Evolutionary conservation across 177 flowering plant species (phyloP), one percentile per base, ranked within the genome.

Genomic region (Vitis hybrid): DNA sequence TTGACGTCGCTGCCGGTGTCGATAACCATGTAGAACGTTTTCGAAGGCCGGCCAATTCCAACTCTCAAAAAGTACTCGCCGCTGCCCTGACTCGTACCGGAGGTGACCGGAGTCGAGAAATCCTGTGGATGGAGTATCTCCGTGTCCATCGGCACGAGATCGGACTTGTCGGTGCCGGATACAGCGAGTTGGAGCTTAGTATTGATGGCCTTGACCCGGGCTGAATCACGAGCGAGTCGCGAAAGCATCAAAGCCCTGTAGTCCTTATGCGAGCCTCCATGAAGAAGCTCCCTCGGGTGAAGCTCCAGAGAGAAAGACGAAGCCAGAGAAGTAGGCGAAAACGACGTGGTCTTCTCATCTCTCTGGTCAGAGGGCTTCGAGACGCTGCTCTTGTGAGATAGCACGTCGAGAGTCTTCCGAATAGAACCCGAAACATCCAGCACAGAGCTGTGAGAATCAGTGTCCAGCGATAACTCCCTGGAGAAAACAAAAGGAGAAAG

Each of bases 1-100:
- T 78, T 84, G 22, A 90, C 61, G 62, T 86, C 96, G 56, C 89
- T 85, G 1, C 93, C 96, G 5, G 96, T 90, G 64, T 90, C 96
- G 39, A 90, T 75, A 8, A 84, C 88, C 87, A 90, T 80, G 73
- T 75, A 87, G 15, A 73, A 67, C 21, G 69, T 59, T 55, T 62
- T 85, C 2, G 88, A 70, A 5, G 96, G 96, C 10, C 68, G 74
- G 0, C 96, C 96, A 10, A 89, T 73, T 0, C 90, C 90, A 51
- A 88, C 9, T 4, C 85, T 72, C 1, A 89, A 68, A 68, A 88
- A 86, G 72, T 87, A 90, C 83, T 90, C 90, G 2, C 96, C 93
- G 75, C 88, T 83, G 0, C 96, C 96, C 51, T 86, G 87, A 45
- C 86, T 68, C 0, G 75, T 58, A 0, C 96, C 96, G 11, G 91